Evolutionary conservation across 2,329 filamentous ascomycete genomes (phyloP), one percentile per base, ranked within the genome.

Genomic region (Westerdykella aurantiaca): DNA sequence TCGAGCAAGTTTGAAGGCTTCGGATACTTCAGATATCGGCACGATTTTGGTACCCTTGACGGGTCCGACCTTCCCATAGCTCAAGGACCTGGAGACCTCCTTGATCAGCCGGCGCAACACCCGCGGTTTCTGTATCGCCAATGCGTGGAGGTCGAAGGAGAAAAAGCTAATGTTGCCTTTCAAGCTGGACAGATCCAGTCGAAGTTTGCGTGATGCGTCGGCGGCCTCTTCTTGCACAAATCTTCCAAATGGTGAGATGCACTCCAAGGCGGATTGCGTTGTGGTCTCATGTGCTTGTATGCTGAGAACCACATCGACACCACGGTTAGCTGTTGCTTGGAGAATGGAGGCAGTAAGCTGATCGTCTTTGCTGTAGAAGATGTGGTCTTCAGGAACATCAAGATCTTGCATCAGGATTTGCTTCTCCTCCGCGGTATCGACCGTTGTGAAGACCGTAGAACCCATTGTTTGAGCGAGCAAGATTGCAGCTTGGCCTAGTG

Each of bases 251-350:
- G 50, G 34, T 1, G 73, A 71, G 3, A 78, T 57, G 37, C 71
- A 74, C 7, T 63, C 47, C 71, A 69, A 77, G 0, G 69, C 71
- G 0, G 67, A 63, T 2, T 47, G 48, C 12, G 63, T 42, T 4
- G 49, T 17, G 17, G 60, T 50, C 3, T 51, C 53, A 4, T 60
- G 51, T 6, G 52, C 39, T 1, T 49, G n/a, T 13, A 37, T 45
- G 47, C 63, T 68, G 41, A 69, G 46, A 5, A 67, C 48, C 5
- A 69, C 59, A 46, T 70, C 63, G 10, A 68, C 57, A n/a, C 68
- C 67, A 6, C 38, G 37, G 13, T 49, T 55, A 10, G 51, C 37
- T 0, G 68, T 70, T 14, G 46, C 43, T 6, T 49, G 37, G 21
- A 46, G 42, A 10, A 70, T 46, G 4, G 41, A 51, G 1, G 43